Percentiles rank a stretch among this genome's conserved stretches.
phyloP scores from a whole-genome alignment of 192 early-diverging fungal species.

The Lunasporangiospora selenospora region DNA sequence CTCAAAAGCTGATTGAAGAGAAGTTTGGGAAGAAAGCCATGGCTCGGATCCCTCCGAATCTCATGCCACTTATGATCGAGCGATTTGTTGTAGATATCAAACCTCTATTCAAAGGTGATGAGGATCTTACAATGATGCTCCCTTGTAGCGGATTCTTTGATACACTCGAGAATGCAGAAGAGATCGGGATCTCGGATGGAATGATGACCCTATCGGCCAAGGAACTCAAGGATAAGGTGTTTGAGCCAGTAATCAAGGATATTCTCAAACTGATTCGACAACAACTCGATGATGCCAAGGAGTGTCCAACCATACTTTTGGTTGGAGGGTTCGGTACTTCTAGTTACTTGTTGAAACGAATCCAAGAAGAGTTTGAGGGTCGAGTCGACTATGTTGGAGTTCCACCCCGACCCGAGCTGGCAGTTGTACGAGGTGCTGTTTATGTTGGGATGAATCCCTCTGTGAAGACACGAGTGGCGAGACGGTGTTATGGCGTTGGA shows the following conservation, averaged over 20 bases:
- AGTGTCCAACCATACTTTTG: constrained; percentile 45
- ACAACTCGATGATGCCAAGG: constrained; percentile 22
- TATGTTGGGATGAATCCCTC: too few relatives aligned
- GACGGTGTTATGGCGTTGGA: too few relatives aligned
- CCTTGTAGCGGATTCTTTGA: constrained; percentile 20
- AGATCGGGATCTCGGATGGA: constrained; percentile 23
- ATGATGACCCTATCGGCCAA: constrained; percentile 11
- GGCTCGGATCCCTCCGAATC: constrained; percentile 18
- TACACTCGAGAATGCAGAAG: too few relatives aligned
- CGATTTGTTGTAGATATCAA: constrained; percentile 38
- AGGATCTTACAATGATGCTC: constrained; percentile 28
- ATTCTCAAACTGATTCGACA: constrained; percentile 37
- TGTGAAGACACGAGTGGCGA: too few relatives aligned
- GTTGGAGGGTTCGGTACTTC: constrained; percentile 55
- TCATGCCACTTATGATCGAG: constrained; percentile 36
- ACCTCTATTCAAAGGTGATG: constrained; percentile 42
- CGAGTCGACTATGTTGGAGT: constrained; percentile 39
- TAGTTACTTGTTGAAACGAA: constrained; percentile 49
- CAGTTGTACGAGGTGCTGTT: constrained; percentile 52
- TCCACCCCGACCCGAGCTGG: constrained; percentile 45
- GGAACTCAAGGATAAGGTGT: constrained; percentile 47
- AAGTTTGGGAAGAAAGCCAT: constrained; percentile 18
- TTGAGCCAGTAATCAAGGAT: constrained; percentile 28
- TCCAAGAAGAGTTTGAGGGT: constrained; percentile 43
- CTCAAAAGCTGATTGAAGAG: constrained; percentile 19